phyloP scores from a whole-genome alignment of 2,329 filamentous ascomycete genomes.

The Arachnopeziza araneosa region DNA sequence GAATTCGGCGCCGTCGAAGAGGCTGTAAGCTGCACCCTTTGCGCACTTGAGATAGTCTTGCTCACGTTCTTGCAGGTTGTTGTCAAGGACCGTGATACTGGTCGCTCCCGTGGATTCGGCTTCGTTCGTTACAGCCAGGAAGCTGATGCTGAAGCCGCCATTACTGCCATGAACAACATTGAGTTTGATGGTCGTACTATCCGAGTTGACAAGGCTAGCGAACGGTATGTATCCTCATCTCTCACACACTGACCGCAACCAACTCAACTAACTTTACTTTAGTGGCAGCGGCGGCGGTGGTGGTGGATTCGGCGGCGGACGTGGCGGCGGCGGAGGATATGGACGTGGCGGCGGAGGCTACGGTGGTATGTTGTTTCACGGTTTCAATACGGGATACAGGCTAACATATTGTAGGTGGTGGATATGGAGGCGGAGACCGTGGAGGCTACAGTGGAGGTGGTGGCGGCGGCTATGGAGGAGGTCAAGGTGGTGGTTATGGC shows the following conservation, averaged over 20 bases:
- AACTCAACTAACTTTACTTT: conserved; percentile 5
- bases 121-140: conserved; percentile 87
- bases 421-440: conserved; percentile 13
- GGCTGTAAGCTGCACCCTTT: conserved; percentile 63
- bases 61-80: conserved; percentile 62
- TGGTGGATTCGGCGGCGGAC: conserved; percentile 37
- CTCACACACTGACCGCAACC: background rate
- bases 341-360: conserved; percentile 21
- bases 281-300: conserved; percentile 16
- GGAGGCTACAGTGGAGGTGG: conserved; percentile 34
- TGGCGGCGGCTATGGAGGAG: conserved; percentile 40
- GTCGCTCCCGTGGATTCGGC: conserved; percentile 93
- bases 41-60: background rate
- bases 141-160: conserved; percentile 69
- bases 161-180: conserved; percentile 76
- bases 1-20: conserved; percentile 89
- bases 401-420: background rate
- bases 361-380: conserved; percentile 25
- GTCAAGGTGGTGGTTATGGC: conserved; percentile 26
- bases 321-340: conserved; percentile 31
- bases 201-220: conserved; percentile 82
- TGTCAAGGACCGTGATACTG: conserved; percentile 95
- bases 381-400: background rate
- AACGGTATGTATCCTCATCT: conserved; percentile 41
- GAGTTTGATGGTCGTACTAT: conserved; percentile 97